phyloP scores from a whole-genome alignment of 768 basidiomycete genomes.

The Kwoniella bestiolae region DNA sequence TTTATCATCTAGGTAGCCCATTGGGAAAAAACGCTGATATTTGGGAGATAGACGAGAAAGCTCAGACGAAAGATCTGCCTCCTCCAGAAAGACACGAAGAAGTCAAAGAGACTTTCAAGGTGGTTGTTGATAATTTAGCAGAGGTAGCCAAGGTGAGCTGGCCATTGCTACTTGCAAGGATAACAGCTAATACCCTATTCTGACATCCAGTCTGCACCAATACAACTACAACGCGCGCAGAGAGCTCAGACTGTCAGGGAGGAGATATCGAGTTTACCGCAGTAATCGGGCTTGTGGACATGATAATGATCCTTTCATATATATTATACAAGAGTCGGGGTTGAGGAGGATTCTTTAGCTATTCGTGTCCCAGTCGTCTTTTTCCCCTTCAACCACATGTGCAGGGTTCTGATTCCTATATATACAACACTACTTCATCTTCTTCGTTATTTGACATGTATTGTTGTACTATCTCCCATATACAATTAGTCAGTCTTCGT shows the following conservation, averaged over 20 bases:
- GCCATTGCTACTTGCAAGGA: neutral
- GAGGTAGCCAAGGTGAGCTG: conserved; percentile 36
- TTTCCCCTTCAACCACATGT: no score
- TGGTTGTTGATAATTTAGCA: conserved; percentile 37
- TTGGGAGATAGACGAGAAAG: neutral
- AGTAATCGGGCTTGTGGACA: conserved; percentile 1
- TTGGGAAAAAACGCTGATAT: neutral
- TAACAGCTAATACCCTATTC: neutral
- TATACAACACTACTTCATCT: neutral
- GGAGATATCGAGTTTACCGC: conserved; percentile 38
- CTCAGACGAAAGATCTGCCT: conserved; percentile 20
- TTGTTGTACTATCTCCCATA: neutral
- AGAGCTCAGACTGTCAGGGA: conserved; percentile 47
- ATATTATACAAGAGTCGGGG: no score
- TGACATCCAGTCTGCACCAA: conserved; percentile 42
- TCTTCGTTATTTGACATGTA: neutral
- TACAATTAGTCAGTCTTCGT: no score
- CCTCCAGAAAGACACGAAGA: conserved; percentile 44
- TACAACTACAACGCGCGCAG: conserved; percentile 40
- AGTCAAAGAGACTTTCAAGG: conserved; percentile 40
- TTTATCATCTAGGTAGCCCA: no score
- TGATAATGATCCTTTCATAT: neutral
- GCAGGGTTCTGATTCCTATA: no score
- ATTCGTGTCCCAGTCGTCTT: no score
- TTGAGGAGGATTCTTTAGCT: no score